Evolutionary conservation across 2,329 filamentous ascomycete species (phyloP), one percentile per base, ranked within the genome.

Genomic region (Bretziella fagacearum): DNA sequence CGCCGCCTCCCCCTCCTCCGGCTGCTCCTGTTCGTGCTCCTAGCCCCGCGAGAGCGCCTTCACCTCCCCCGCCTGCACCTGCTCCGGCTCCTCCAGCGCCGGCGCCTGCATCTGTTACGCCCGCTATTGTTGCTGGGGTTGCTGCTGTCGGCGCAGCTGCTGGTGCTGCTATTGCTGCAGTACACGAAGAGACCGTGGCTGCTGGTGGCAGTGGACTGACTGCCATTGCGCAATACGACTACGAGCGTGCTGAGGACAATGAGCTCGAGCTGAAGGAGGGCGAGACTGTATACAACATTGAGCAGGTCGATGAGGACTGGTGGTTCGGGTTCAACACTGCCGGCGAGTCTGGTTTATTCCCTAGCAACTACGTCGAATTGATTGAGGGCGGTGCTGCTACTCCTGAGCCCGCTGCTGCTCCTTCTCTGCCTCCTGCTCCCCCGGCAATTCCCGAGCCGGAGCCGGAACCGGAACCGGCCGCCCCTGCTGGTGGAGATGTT

Each of bases 301-400:
- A 96, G 53, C 93, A 93, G 83, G 85, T 98, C 2, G 91, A 96
- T 56, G 82, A 93, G 44, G 89, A 98, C 60, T 98, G 91, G 91
- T 98, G 91, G 91, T 82, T 94, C 74, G 91, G 93, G 36, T 84
- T 81, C 54, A 98, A 96, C 65, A 66, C 72, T 18, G 71, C 69
- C 52, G 91, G 91, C 55, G 85, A 95, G 62, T 79, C 71, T 50
- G 91, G 91, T 41, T 70, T 98, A 29, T 96, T 98, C 70, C 91
- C 91, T 4, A 91, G 84, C 66, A 96, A 95, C 68, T 98, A 98
- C 55, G 89, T 98, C 46, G 86, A 94, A 61, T 62, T 94, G 18
- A 69, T 91, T 29, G 79, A 81, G 30, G 44, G 40, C 29, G 44
- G 26, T 5, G 71, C 74, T 20, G 66, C 62, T 22, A 63, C 59